These are phyloP conservation scores for Lipomyces yarrowii DNA, from an alignment of 1,139 yeast species.

Conservation along the genomic window DNA sequence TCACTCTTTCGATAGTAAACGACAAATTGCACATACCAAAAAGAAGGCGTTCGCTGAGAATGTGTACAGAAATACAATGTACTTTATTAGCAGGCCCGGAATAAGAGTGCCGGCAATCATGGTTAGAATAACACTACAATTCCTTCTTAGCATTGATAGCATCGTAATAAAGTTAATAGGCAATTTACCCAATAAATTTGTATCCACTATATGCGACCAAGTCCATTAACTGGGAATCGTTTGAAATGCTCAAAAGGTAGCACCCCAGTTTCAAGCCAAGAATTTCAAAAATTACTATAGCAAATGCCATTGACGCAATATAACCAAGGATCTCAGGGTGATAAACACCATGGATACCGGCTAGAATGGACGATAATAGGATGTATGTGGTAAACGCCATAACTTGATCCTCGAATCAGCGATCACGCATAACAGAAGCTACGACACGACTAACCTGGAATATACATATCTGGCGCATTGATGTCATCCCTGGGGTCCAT, in stretches of 20 bases:
- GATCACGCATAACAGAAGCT: neutral
- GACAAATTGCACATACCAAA: constrained; percentile 34
- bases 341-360: constrained; percentile 87
- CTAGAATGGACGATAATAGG: constrained; percentile 77
- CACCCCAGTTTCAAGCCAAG: constrained; percentile 62
- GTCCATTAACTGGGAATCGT: constrained; percentile 61
- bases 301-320: constrained; percentile 87
- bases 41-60: constrained; percentile 49
- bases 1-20: neutral
- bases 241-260: constrained; percentile 56
- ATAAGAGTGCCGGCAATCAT: constrained; percentile 44
- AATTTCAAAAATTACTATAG: constrained; percentile 75
- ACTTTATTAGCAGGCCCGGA: constrained; percentile 51
- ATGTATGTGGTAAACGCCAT: constrained; percentile 93
- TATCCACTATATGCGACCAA: constrained; percentile 89
- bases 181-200: constrained; percentile 81
- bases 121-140: constrained; percentile 37
- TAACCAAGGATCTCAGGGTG: constrained; percentile 92
- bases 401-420: constrained; percentile 38
- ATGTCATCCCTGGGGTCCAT: constrained; percentile 80
- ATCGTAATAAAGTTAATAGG: constrained; percentile 35
- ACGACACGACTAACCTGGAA: constrained; percentile 54
- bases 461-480: constrained; percentile 95
- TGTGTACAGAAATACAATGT: constrained; percentile 45
- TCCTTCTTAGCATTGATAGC: constrained; percentile 36